phyloP scores from a whole-genome alignment of 257 asterid genomes.

The Solanum tarapatanum region DNA sequence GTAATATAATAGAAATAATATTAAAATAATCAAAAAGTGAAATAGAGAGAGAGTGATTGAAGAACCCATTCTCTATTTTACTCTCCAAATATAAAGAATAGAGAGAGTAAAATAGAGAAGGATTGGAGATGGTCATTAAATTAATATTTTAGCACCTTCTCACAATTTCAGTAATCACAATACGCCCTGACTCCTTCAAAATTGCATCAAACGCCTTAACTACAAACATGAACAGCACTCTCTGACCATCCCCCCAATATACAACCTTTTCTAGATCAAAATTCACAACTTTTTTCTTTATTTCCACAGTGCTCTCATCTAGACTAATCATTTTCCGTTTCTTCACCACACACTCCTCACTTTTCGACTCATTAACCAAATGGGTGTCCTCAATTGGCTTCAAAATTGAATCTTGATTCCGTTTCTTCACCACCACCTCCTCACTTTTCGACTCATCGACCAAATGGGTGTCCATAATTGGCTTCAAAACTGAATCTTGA shows the following conservation, averaged over 20 bases:
- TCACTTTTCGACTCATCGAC: constrained; percentile 4
- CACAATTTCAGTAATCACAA: constrained; percentile 68
- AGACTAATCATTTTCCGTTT: constrained; percentile 37
- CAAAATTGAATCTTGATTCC: neutral
- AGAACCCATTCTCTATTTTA: too few species aligned
- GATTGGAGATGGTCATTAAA: too few species aligned
- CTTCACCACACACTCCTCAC: constrained; percentile 18
- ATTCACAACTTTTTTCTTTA: constrained; percentile 52
- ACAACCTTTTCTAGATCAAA: constrained; percentile 66
- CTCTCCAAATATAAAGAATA: too few species aligned
- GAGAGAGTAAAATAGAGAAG: too few species aligned
- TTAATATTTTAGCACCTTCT: neutral
- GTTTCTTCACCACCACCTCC: constrained; percentile 31
- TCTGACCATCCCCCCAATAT: constrained; percentile 71
- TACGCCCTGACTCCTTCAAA: constrained; percentile 64
- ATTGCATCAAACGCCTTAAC: constrained; percentile 74
- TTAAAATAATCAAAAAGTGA: too few species aligned
- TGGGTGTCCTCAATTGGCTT: constrained; percentile 6
- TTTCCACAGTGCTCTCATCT: constrained; percentile 47
- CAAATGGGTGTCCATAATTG: constrained; percentile 3
- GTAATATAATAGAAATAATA: too few species aligned
- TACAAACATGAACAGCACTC: constrained; percentile 80
- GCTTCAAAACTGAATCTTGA: neutral
- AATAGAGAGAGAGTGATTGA: too few species aligned
- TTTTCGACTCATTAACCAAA: constrained; percentile 5